These are phyloP conservation scores for Metschnikowia similis DNA, from an alignment of 805 yeast species.

Conservation along the genomic window DNA sequence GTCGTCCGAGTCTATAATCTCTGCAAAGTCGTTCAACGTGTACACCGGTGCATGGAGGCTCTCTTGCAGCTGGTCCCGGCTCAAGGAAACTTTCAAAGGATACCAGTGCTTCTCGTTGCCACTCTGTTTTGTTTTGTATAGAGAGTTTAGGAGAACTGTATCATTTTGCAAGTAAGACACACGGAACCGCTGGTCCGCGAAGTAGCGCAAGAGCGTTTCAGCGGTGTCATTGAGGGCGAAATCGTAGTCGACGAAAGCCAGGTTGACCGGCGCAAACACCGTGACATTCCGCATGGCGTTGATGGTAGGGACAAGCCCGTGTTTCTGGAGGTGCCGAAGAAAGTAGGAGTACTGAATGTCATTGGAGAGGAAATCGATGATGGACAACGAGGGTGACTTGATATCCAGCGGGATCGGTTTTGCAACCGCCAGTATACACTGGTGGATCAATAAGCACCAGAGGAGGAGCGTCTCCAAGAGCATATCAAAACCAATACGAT, in stretches of 20 bases:
- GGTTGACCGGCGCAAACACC: constrained; percentile 75
- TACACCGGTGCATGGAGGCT: constrained; percentile 23
- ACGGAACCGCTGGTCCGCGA: constrained; percentile 30
- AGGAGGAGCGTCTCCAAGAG: background rate
- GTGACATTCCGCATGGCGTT: constrained; percentile 63
- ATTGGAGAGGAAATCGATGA: constrained; percentile 66
- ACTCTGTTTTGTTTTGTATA: constrained; percentile 15
- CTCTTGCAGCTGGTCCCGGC: constrained; percentile 16
- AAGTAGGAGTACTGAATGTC: constrained; percentile 66
- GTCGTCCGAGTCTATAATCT: constrained; percentile 55
- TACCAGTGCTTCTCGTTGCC: constrained; percentile 3
- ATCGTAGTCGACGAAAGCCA: constrained; percentile 51
- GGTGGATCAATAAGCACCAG: constrained; percentile 2
- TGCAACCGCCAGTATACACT: constrained; percentile 11
- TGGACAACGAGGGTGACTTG: constrained; percentile 33
- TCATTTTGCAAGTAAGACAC: constrained; percentile 25
- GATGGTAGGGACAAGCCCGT: constrained; percentile 57
- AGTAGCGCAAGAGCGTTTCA: constrained; percentile 24
- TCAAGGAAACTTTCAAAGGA: constrained; percentile 17
- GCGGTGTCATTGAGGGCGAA: constrained; percentile 17
- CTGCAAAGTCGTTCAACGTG: constrained; percentile 40
- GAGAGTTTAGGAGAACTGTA: constrained; percentile 28
- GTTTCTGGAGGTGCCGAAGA: constrained; percentile 54
- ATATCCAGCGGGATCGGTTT: constrained; percentile 5
- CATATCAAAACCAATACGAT: background rate